Evolutionary conservation across 345 rosid species (phyloP).

Genomic region (Viola odorata): DNA sequence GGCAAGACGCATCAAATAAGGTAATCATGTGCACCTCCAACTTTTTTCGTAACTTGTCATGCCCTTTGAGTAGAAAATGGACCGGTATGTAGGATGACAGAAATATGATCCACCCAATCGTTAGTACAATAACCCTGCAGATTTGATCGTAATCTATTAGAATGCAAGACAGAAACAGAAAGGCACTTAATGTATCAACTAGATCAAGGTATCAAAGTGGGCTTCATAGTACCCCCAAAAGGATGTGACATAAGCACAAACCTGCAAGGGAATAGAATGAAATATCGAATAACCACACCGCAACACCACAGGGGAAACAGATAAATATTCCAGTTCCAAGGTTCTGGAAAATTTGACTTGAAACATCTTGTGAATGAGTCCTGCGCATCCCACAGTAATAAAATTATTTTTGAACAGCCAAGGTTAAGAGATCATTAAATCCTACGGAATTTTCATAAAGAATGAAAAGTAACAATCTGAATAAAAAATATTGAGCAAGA

Average conservation of each 20-base stretch:
- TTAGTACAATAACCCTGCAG: constrained; percentile 68
- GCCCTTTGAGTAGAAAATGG: constrained; percentile 67
- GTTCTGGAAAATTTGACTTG: constrained; percentile 89
- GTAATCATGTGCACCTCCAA: constrained; percentile 51
- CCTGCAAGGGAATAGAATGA: constrained; percentile 83
- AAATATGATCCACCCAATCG: constrained; percentile 88
- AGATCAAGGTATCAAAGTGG: neutral
- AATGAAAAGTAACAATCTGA: no score
- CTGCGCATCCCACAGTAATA: constrained; percentile 19
- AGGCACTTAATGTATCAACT: neutral
- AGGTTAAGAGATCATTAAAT: neutral
- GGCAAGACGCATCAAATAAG: neutral
- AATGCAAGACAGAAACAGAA: neutral
- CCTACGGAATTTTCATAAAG: constrained; percentile 3
- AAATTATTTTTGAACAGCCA: neutral
- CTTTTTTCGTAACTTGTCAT: constrained; percentile 71
- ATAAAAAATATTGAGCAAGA: no score
- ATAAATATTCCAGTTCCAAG: constrained; percentile 96
- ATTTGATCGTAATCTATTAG: constrained; percentile 14
- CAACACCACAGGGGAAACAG: constrained; percentile 89
- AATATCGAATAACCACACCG: constrained; percentile 79
- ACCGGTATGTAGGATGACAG: constrained; percentile 75
- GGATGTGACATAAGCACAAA: constrained; percentile 15
- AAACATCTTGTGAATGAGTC: constrained; percentile 92
- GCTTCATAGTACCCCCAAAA: neutral